Conservation (phyloP, 345 rosid species). For the Eucalyptus albens region DNA sequence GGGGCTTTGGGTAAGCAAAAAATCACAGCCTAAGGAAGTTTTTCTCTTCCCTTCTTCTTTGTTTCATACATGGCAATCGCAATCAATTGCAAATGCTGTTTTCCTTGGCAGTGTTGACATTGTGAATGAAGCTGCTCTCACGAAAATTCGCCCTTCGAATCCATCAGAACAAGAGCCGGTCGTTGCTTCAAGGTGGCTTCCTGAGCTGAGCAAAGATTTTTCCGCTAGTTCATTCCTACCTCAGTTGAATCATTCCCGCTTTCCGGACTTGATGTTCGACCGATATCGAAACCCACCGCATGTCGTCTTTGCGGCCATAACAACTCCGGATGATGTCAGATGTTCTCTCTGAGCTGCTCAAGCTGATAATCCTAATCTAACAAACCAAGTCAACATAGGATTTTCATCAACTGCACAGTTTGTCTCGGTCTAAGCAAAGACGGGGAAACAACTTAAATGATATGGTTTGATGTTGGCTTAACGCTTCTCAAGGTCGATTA, state of each 20-base stretch:
- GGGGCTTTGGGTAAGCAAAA: background rate
- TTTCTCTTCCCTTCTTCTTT: background rate
- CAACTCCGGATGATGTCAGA: background rate
- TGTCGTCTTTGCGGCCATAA: background rate
- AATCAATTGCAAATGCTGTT: background rate
- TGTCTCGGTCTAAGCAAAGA: background rate
- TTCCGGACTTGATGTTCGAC: background rate
- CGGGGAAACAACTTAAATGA: background rate
- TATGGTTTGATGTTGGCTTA: background rate
- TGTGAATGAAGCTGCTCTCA: background rate
- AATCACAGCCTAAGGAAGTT: background rate
- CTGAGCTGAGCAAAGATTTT: background rate
- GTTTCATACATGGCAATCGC: background rate
- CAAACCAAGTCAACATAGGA: background rate
- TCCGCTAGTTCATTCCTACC: background rate
- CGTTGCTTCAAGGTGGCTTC: background rate
- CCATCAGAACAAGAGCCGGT: background rate
- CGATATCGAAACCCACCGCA: background rate
- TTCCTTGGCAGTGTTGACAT: background rate
- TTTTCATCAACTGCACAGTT: background rate
- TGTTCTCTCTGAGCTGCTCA: background rate
- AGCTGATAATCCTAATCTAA: background rate
- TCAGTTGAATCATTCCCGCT: background rate
- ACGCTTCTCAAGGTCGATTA: background rate
- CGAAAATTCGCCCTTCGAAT: background rate